phyloP scores from a whole-genome alignment of 2,329 filamentous ascomycete genomes.

The Pyrenochaeta sp. region DNA sequence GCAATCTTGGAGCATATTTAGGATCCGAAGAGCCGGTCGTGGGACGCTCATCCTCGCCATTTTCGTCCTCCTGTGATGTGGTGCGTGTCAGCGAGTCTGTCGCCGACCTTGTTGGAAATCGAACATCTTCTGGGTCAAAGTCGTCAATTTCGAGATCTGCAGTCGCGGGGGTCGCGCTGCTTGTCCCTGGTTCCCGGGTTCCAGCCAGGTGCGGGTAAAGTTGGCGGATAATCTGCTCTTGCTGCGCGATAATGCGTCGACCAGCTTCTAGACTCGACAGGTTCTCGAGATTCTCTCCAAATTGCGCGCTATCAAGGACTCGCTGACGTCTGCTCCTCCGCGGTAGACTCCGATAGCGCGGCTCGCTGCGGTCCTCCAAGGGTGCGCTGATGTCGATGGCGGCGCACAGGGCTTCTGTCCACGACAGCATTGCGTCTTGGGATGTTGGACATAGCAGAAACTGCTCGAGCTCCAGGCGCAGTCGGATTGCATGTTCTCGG shows the following conservation, averaged over 20 bases:
- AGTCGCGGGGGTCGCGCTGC: constrained; percentile 16
- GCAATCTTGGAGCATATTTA: constrained; percentile 40
- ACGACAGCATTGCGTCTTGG: constrained; percentile 71
- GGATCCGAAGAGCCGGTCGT: constrained; percentile 37
- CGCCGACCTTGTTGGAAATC: constrained; percentile 37
- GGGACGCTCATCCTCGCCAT: constrained; percentile 23
- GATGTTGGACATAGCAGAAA: constrained; percentile 73
- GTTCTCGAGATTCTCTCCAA: constrained; percentile 44
- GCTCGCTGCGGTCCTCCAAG: constrained; percentile 70
- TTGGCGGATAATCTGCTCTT: constrained; percentile 57
- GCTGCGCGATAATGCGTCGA: constrained; percentile 55
- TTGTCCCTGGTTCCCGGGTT: constrained; percentile 14
- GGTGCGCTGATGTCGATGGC: constrained; percentile 76
- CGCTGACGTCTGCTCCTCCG: constrained; percentile 51
- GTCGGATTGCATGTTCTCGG: constrained; percentile 70
- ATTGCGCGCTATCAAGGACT: constrained; percentile 40
- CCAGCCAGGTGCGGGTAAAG: constrained; percentile 56
- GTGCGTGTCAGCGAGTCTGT: constrained; percentile 19
- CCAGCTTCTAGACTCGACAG: constrained; percentile 41
- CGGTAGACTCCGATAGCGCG: constrained; percentile 57
- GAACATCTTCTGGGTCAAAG: constrained; percentile 49
- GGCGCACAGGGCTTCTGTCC: constrained; percentile 73
- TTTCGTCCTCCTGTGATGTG: constrained; percentile 30
- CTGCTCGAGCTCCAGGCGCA: constrained; percentile 77
- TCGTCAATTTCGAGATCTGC: constrained; percentile 46